Evolutionary conservation across 108 stramenopile genomes (phyloP), one percentile per base, ranked within the genome.

Genomic region (Chaetoceros tenuissimus): DNA sequence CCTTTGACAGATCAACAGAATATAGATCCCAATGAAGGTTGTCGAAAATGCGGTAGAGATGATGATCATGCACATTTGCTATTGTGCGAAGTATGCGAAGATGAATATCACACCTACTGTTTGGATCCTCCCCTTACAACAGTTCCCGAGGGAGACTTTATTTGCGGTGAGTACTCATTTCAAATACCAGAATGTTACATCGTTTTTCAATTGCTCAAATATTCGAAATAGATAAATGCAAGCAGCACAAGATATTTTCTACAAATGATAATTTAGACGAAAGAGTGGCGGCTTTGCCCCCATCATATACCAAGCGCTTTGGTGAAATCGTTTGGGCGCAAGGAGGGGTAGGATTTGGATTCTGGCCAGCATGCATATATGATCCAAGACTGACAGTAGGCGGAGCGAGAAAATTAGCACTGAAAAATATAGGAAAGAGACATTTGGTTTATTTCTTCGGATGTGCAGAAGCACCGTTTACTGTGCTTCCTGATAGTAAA

Each of bases 381-480:
- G 79, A 80, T 64, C 89, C 89, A 0, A 73, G 89, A 44, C 61
- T 87, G 31, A 87, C 89, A 3, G 72, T 80, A 2, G 89, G 89
- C 21, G 77, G 72, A 45, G 89, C 85, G 8, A 57, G 89, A 34
- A 64, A 80, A 57, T 56, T 81, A 53, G 89, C 89, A 8, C 63
- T 66, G 19, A 91, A 91, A 55, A 69, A 87, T 72, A 58, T 91
- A 3, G 89, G 85, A 18, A 91, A 87, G 57, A 76, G 68, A 24
- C 85, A 91, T 55, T 62, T 91, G 16, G 72, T 87, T 13, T 91
- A 87, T 60, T 91, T 91, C 57, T 91, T 91, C 63, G 83, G 81
- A 60, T 91, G 89, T 57, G 59, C 73, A 23, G 89, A 87, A 46
- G 78, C 85, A 25, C 89, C 89, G 18, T 91, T 91, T 66, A 66